A percentile compares a stretch with the other conserved stretches of the same genome.
These are phyloP conservation scores for Sporothrix variecibatus DNA, from an alignment of 2,329 filamentous ascomycete genomes.

Conservation along the genomic window DNA sequence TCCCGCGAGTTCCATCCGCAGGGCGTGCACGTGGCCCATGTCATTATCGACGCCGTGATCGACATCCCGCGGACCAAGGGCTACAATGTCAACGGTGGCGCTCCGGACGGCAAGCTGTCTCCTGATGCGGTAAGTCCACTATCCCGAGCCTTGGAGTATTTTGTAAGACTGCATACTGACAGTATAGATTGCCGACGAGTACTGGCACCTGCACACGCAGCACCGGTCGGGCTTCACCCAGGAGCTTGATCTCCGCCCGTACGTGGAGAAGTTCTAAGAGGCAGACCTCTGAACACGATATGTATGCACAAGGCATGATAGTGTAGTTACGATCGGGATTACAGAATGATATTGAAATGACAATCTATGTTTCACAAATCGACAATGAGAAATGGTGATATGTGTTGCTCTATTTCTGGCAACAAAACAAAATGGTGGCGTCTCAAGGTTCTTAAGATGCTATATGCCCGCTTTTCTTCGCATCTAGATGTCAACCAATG, in stretches of 20 bases:
- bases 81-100: constrained; percentile 46
- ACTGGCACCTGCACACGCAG: constrained; percentile 83
- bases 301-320: background rate
- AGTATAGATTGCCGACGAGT: constrained; percentile 76
- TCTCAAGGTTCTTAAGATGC: background rate
- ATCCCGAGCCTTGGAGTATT: background rate
- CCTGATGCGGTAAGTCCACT: constrained; percentile 56
- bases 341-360: constrained; percentile 3
- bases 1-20: constrained; percentile 82
- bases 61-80: constrained; percentile 73
- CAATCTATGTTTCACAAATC: background rate
- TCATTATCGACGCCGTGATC: constrained; percentile 82
- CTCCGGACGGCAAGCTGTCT: constrained; percentile 64
- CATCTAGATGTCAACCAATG: background rate
- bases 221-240: constrained; percentile 77
- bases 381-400: background rate
- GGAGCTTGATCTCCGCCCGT: constrained; percentile 78
- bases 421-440: background rate
- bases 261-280: constrained; percentile 78
- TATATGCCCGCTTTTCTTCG: background rate
- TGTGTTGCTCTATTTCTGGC: background rate
- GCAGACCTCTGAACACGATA: background rate
- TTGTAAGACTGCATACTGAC: background rate
- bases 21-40: constrained; percentile 81
- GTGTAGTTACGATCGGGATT: background rate